A percentile compares a stretch with the other conserved stretches of the same genome.
Conservation (phyloP, 768 basidiomycete genomes). For the Tulasnella sp. region DNA sequence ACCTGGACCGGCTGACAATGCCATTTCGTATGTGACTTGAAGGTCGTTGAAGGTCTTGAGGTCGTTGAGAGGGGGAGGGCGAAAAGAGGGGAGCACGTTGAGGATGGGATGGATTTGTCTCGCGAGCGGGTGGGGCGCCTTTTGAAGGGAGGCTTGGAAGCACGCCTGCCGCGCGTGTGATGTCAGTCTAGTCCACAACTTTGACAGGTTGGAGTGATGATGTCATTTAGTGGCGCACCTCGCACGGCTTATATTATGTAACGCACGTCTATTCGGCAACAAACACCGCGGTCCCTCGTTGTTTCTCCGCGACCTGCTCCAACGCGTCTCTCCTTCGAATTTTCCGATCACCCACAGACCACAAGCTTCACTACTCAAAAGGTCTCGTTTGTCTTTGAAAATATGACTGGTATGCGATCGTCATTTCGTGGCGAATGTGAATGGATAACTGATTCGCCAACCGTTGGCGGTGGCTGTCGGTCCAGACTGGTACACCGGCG, state of each 20-base stretch:
- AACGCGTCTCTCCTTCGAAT: background rate
- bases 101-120: background rate
- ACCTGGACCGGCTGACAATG: constrained; percentile 45
- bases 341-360: background rate
- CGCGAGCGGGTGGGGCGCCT: background rate
- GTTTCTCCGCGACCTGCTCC: background rate
- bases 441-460: background rate
- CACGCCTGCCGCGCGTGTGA: background rate
- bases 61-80: background rate
- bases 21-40: background rate
- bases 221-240: background rate
- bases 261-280: background rate
- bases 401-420: background rate
- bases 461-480: background rate
- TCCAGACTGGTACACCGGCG: constrained; percentile 7
- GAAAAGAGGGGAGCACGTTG: background rate
- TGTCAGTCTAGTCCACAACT: background rate
- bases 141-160: background rate
- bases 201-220: background rate
- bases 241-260: background rate
- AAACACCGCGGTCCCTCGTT: background rate
- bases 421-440: background rate
- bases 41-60: background rate
- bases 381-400: background rate
- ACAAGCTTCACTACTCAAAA: too few relatives aligned